A percentile compares a stretch with the other conserved stretches of the same genome.
Conservation (phyloP, 2,329 filamentous ascomycete genomes). For the Penicillium sp. region DNA sequence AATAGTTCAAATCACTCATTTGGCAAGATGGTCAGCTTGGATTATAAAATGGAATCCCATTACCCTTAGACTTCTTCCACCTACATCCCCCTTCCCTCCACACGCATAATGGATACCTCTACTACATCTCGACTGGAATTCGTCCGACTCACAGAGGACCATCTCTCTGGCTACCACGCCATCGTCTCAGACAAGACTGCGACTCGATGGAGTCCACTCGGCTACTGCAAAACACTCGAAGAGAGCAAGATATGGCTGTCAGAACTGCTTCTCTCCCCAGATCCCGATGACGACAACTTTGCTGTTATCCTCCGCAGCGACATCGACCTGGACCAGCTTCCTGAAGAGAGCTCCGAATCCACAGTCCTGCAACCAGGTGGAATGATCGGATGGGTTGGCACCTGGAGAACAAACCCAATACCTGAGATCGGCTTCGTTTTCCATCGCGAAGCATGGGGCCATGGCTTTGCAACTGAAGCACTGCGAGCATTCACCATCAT, state of each 20-base stretch:
- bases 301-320: slow-evolving; percentile 11
- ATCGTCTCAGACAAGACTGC: slow-evolving; percentile 16
- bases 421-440: slow-evolving; percentile 15
- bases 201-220: slow-evolving; percentile 18
- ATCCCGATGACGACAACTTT: slow-evolving; percentile 13
- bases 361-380: slow-evolving; percentile 3
- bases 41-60: too few relatives aligned
- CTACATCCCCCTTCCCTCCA: background rate
- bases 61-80: too few relatives aligned
- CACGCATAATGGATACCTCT: slow-evolving; percentile 1
- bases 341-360: background rate
- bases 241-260: slow-evolving; percentile 15
- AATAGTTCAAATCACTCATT: background rate
- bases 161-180: slow-evolving; percentile 12
- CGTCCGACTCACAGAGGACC: slow-evolving; percentile 10
- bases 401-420: slow-evolving; percentile 6
- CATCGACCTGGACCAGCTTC: background rate
- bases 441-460: slow-evolving; percentile 13
- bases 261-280: slow-evolving; percentile 1
- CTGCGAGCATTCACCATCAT: slow-evolving; percentile 9
- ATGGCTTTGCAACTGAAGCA: slow-evolving; percentile 16
- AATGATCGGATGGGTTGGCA: slow-evolving; percentile 13
- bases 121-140: slow-evolving; percentile 10
- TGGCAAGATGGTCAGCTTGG: too few relatives aligned
- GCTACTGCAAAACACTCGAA: slow-evolving; percentile 9